A percentile compares a stretch with the other conserved stretches of the same genome.
Evolutionary conservation across 2,329 filamentous ascomycete species (phyloP).

Genomic region (Cordyceps cicadae): DNA sequence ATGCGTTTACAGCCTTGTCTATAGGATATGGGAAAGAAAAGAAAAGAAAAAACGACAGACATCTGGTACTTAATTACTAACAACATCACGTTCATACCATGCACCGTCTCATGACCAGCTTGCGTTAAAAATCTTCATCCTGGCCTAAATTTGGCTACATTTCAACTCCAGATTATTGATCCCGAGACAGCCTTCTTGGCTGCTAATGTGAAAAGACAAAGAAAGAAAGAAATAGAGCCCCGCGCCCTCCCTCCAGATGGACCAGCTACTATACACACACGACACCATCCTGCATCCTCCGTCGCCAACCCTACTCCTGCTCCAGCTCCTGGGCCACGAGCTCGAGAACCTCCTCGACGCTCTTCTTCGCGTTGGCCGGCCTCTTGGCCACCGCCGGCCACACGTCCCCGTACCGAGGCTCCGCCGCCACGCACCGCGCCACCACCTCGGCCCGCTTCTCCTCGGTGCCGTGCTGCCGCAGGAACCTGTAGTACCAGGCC

Average conservation of each 20-base stretch:
- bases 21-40: no score
- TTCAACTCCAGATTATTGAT: neutral
- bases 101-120: neutral
- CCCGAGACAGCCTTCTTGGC: neutral
- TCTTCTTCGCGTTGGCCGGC: slow-evolving; percentile 67
- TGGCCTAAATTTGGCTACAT: neutral
- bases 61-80: neutral
- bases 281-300: neutral
- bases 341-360: slow-evolving; percentile 73
- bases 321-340: slow-evolving; percentile 53
- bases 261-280: slow-evolving; percentile 4
- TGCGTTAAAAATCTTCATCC: neutral
- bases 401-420: slow-evolving; percentile 85
- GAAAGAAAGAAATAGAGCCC: neutral
- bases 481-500: slow-evolving; percentile 97
- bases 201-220: neutral
- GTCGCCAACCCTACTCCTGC: slow-evolving; percentile 16
- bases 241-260: neutral
- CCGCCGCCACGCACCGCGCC: slow-evolving; percentile 69
- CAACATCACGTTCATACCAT: neutral
- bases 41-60: neutral
- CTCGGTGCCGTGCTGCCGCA: slow-evolving; percentile 84
- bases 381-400: slow-evolving; percentile 86
- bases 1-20: neutral
- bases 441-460: slow-evolving; percentile 86